Evolutionary conservation across 1,284 basidiomycete genomes (phyloP).

Genomic region (Ceratobasidium sp.): DNA sequence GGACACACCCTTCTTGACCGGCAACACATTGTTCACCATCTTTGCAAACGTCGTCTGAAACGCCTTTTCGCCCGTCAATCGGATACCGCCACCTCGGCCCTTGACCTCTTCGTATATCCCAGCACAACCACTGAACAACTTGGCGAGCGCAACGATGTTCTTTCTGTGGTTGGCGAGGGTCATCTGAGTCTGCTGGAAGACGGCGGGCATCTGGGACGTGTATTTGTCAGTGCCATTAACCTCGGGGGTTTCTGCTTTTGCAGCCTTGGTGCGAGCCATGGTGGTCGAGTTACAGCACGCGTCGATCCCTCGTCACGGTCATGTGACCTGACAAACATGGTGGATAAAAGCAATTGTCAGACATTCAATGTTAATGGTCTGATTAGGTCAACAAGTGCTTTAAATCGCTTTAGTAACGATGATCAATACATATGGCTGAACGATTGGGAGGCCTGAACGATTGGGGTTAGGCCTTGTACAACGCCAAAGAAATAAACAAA

Average conservation of each 20-base stretch:
- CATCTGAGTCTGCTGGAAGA: conserved; percentile 85
- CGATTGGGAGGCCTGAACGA: conserved; percentile 9
- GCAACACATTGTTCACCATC: conserved; percentile 76
- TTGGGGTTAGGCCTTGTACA: conserved; percentile 36
- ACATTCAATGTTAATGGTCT: background rate
- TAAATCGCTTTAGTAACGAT: too few relatives aligned
- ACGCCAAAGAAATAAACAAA: conserved; percentile 21
- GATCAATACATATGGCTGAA: too few relatives aligned
- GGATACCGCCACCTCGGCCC: conserved; percentile 62
- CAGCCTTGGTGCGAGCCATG: conserved; percentile 24
- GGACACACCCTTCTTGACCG: conserved; percentile 84
- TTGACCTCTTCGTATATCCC: conserved; percentile 65
- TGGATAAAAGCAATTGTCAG: background rate
- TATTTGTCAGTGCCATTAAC: background rate
- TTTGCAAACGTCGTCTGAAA: conserved; percentile 82
- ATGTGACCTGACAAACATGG: conserved; percentile 5
- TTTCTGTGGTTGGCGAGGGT: conserved; percentile 90
- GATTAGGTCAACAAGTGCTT: too few relatives aligned
- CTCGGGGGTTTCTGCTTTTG: conserved; percentile 6
- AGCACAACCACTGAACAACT: conserved; percentile 78
- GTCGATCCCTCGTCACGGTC: conserved; percentile 11
- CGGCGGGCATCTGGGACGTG: conserved; percentile 60
- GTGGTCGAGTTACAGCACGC: conserved; percentile 24
- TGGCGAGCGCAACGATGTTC: conserved; percentile 88
- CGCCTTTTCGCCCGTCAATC: conserved; percentile 79